These are phyloP conservation scores for Elongisporangium undulatum DNA, from an alignment of 352 stramenopile genomes.

Conservation along the genomic window DNA sequence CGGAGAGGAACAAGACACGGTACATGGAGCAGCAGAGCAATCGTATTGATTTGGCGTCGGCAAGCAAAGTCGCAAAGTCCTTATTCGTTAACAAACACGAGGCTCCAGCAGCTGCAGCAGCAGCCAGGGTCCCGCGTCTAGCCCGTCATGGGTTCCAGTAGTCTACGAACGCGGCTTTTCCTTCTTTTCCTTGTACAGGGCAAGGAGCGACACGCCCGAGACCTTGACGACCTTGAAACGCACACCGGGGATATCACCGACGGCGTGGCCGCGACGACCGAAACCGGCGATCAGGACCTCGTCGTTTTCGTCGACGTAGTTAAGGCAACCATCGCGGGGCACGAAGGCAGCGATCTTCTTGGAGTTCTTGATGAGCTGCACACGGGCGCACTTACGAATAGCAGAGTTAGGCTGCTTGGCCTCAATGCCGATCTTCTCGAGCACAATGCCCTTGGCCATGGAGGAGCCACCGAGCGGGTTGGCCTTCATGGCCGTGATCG, in stretches of 20 bases:
- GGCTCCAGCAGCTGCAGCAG: neutral
- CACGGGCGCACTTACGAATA: slow-evolving; percentile 99
- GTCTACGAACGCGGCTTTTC: slow-evolving; percentile 99
- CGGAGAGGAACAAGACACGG: neutral
- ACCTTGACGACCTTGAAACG: slow-evolving; percentile 99
- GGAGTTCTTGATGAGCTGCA: slow-evolving; percentile 99
- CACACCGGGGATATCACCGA: slow-evolving; percentile 99
- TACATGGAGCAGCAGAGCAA: neutral
- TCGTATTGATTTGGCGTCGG: neutral
- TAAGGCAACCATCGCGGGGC: slow-evolving; percentile 99
- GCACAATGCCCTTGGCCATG: slow-evolving; percentile 99
- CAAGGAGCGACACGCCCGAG: slow-evolving; percentile 97
- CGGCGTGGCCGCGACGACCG: slow-evolving; percentile 98
- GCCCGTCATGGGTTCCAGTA: slow-evolving; percentile 6
- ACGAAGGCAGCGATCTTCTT: slow-evolving; percentile 99
- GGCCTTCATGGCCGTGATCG: slow-evolving; percentile 99
- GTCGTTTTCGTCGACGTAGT: slow-evolving; percentile 99
- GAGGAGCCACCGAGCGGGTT: slow-evolving; percentile 99
- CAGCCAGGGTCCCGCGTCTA: neutral
- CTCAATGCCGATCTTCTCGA: slow-evolving; percentile 99
- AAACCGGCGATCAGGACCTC: slow-evolving; percentile 99
- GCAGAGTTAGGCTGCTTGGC: slow-evolving; percentile 99
- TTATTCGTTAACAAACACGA: neutral
- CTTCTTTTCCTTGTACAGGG: slow-evolving; percentile 99
- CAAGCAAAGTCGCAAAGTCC: neutral